These are phyloP conservation scores for Colletotrichum higginsianum DNA, from an alignment of 2,329 filamentous ascomycete genomes.

Conservation along the genomic window DNA sequence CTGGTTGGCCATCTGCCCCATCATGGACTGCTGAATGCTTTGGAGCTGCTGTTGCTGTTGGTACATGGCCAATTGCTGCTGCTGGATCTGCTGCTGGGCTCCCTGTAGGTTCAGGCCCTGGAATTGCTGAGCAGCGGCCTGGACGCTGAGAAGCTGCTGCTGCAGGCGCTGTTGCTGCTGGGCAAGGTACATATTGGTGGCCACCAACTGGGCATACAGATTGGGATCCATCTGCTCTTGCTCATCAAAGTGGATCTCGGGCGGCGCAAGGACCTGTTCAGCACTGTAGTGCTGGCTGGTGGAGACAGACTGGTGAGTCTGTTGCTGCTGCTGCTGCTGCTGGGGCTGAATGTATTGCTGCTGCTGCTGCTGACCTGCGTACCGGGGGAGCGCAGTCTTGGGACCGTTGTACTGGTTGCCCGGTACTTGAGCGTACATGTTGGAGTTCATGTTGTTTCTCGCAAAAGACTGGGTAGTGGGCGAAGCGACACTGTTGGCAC, in stretches of 20 bases:
- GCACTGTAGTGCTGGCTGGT: slow-evolving; percentile 71
- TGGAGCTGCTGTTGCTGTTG: slow-evolving; percentile 60
- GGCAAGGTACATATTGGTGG: slow-evolving; percentile 91
- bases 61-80: slow-evolving; percentile 61
- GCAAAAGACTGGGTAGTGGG: slow-evolving; percentile 61
- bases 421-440: slow-evolving; percentile 61
- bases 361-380: slow-evolving; percentile 53
- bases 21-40: slow-evolving; percentile 62
- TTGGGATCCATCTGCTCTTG: slow-evolving; percentile 86
- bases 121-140: slow-evolving; percentile 86
- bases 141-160: slow-evolving; percentile 89
- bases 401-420: slow-evolving; percentile 64
- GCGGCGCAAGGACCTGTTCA: slow-evolving; percentile 90
- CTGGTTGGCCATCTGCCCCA: slow-evolving; percentile 51
- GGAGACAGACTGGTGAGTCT: slow-evolving; percentile 44
- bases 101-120: slow-evolving; percentile 80
- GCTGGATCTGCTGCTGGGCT: slow-evolving; percentile 61
- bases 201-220: slow-evolving; percentile 89
- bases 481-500: slow-evolving; percentile 69
- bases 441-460: slow-evolving; percentile 61
- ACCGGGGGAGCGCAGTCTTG: slow-evolving; percentile 71
- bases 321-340: slow-evolving; percentile 48
- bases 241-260: slow-evolving; percentile 81
- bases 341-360: slow-evolving; percentile 51
- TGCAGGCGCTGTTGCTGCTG: slow-evolving; percentile 96